Conservation (phyloP, 371 early-diverging fungal species). For the Actinomucor elegans region DNA sequence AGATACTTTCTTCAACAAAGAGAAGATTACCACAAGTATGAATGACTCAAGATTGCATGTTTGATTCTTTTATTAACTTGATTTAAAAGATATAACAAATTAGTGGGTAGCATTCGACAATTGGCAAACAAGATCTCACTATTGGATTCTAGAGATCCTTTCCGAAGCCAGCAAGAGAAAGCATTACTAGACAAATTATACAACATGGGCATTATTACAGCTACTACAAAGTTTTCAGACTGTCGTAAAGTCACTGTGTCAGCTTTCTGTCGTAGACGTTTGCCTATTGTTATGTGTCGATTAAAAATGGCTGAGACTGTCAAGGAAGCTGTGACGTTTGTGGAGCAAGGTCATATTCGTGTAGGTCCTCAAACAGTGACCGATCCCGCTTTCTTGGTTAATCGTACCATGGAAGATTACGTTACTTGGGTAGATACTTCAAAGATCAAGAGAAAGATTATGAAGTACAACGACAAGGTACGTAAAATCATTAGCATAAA, state of each 20-base stretch:
- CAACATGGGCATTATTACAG: slow-evolving; percentile 86
- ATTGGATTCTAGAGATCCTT: slow-evolving; percentile 89
- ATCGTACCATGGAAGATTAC: slow-evolving; percentile 95
- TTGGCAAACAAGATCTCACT: slow-evolving; percentile 88
- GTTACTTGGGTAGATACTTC: slow-evolving; percentile 99
- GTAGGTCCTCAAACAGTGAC: slow-evolving; percentile 93
- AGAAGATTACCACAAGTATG: slow-evolving; percentile 94
- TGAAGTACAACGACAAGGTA: slow-evolving; percentile 96
- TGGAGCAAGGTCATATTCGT: slow-evolving; percentile 98
- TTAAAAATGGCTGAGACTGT: slow-evolving; percentile 97
- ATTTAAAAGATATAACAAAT: slow-evolving; percentile 78
- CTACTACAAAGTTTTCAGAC: slow-evolving; percentile 84
- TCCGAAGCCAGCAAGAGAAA: slow-evolving; percentile 76
- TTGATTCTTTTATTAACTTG: not conserved
- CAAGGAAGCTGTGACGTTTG: slow-evolving; percentile 90
- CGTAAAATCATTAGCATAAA: too few species aligned
- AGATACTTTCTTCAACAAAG: slow-evolving; percentile 91
- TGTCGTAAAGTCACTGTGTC: slow-evolving; percentile 91
- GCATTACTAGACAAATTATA: slow-evolving; percentile 91
- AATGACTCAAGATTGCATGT: not conserved
- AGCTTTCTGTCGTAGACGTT: slow-evolving; percentile 90
- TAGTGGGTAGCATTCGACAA: slow-evolving; percentile 88
- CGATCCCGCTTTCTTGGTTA: slow-evolving; percentile 92
- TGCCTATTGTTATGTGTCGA: slow-evolving; percentile 94
- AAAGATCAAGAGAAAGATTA: slow-evolving; percentile 97